These are phyloP conservation scores for Przewalskia tangutica DNA, from an alignment of 257 asterid species.

Conservation along the genomic window DNA sequence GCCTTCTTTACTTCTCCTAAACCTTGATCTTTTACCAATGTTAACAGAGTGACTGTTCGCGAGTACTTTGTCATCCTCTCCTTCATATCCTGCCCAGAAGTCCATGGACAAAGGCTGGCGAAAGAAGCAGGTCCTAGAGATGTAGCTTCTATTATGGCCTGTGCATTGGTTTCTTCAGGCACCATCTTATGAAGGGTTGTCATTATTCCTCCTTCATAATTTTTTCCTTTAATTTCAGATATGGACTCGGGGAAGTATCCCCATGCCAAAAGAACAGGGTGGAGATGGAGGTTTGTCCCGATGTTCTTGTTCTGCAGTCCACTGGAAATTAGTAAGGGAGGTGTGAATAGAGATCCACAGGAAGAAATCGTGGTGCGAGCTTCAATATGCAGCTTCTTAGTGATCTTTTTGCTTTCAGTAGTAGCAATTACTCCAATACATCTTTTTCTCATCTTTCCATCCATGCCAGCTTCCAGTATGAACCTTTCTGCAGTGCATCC, in stretches of 20 bases:
- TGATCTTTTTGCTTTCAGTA: constrained; percentile 17
- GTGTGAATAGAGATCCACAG: constrained; percentile 71
- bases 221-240: constrained; percentile 39
- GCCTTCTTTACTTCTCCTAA: constrained; percentile 51
- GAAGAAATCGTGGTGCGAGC: constrained; percentile 57
- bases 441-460: constrained; percentile 23
- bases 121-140: constrained; percentile 59
- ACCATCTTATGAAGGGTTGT: constrained; percentile 62
- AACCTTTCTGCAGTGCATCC: constrained; percentile 65
- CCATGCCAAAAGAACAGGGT: constrained; percentile 68
- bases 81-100: constrained; percentile 44
- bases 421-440: constrained; percentile 63
- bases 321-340: constrained; percentile 59
- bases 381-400: constrained; percentile 40
- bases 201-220: constrained; percentile 73
- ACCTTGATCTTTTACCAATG: constrained; percentile 54
- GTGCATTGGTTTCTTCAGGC: constrained; percentile 28
- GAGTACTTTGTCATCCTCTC: constrained; percentile 53
- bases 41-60: constrained; percentile 54
- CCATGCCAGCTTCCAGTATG: constrained; percentile 21
- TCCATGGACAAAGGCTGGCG: constrained; percentile 60
- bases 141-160: constrained; percentile 54
- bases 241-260: constrained; percentile 73
- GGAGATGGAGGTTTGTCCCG: constrained; percentile 78
- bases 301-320: constrained; percentile 71